Conservation (phyloP, 2,329 filamentous ascomycete genomes). For the Sclerotinia trifoliorum region DNA sequence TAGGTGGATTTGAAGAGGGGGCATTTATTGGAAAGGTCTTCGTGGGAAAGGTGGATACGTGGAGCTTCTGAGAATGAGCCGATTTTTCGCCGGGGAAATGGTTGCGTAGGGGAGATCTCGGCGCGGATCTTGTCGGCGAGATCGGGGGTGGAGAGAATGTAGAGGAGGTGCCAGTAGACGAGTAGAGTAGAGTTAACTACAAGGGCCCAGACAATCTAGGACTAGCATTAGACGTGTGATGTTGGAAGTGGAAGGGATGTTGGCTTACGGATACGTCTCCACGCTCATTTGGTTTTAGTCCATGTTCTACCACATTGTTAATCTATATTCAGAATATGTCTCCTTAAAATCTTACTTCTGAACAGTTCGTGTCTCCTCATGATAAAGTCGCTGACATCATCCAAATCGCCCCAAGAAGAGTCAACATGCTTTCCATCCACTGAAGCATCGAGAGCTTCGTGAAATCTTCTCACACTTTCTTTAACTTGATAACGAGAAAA, state of each 20-base stretch:
- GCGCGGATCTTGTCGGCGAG: conserved; percentile 45
- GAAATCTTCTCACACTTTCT: conserved; percentile 44
- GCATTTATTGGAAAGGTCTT: conserved; percentile 45
- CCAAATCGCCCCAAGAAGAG: conserved; percentile 47
- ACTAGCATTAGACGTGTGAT: background rate
- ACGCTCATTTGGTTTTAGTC: conserved; percentile 35
- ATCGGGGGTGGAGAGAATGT: conserved; percentile 45
- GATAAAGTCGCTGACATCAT: conserved; percentile 48
- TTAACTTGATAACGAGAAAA: conserved; percentile 46
- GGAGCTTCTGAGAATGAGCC: conserved; percentile 39
- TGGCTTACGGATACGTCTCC: conserved; percentile 45
- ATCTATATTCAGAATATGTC: conserved; percentile 23
- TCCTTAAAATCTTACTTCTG: conserved; percentile 37
- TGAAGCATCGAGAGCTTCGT: conserved; percentile 45
- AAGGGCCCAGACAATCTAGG: conserved; percentile 52
- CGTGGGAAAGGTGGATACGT: conserved; percentile 44
- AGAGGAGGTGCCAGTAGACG: conserved; percentile 52
- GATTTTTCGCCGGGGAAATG: conserved; percentile 38
- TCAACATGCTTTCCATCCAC: conserved; percentile 45
- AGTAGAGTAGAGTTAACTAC: conserved; percentile 53
- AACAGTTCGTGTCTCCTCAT: conserved; percentile 45
- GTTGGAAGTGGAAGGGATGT: background rate
- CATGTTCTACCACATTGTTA: conserved; percentile 25
- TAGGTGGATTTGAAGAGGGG: conserved; percentile 48
- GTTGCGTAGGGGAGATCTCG: conserved; percentile 47